phyloP scores from a whole-genome alignment of 345 rosid species.

The Lumnitzera racemosa region DNA sequence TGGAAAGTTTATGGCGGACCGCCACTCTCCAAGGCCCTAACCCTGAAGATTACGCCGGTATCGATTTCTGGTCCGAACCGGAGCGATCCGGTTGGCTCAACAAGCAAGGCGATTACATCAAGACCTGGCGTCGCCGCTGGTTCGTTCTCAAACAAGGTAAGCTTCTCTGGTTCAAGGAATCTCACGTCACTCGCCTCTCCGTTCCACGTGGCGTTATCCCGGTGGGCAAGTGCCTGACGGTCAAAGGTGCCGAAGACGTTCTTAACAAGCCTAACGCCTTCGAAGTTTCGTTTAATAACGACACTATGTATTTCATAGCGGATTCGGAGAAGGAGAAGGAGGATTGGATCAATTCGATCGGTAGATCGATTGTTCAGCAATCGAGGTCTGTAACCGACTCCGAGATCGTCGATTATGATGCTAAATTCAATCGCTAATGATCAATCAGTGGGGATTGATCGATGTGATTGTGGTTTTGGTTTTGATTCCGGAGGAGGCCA shows the following conservation, averaged over 20 bases:
- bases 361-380: conserved; percentile 74
- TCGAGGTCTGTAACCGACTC: conserved; percentile 76
- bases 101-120: conserved; percentile 79
- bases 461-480: background rate
- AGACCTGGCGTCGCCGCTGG: conserved; percentile 91
- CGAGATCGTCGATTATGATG: conserved; percentile 63
- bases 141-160: conserved; percentile 72
- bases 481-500: no score
- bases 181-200: conserved; percentile 36
- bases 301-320: conserved; percentile 69
- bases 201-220: conserved; percentile 70
- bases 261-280: conserved; percentile 66
- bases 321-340: conserved; percentile 79
- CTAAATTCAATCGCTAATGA: conserved; percentile 13
- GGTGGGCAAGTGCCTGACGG: conserved; percentile 62
- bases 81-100: conserved; percentile 75
- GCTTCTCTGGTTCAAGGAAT: conserved; percentile 80
- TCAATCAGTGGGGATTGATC: background rate
- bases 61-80: conserved; percentile 68
- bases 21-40: conserved; percentile 65
- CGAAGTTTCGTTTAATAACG: conserved; percentile 54
- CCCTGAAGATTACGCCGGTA: conserved; percentile 51
- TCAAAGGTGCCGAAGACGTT: conserved; percentile 81
- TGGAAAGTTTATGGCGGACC: conserved; percentile 66
- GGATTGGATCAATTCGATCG: conserved; percentile 90